These are phyloP conservation scores for Pythium plurisporium DNA, from an alignment of 352 stramenopile species.

Conservation along the genomic window DNA sequence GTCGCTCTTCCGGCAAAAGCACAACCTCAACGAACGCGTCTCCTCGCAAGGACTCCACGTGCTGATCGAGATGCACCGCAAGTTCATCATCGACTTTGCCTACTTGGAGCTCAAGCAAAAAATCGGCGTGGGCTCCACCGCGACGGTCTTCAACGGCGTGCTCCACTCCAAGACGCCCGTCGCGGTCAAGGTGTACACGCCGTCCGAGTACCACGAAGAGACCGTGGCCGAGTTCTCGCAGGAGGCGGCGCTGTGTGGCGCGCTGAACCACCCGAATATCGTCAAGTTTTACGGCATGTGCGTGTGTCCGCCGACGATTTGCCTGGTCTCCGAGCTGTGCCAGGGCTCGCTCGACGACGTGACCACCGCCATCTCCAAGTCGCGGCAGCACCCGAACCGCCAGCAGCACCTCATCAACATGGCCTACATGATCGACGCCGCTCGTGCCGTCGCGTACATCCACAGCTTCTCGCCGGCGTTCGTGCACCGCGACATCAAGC, in stretches of 20 bases:
- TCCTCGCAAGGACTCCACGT: constrained; percentile 48
- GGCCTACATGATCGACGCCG: constrained; percentile 64
- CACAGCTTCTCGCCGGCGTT: constrained; percentile 73
- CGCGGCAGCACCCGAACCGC: constrained; percentile 41
- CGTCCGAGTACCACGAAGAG: constrained; percentile 45
- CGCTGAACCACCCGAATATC: constrained; percentile 77
- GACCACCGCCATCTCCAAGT: constrained; percentile 38
- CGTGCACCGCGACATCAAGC: constrained; percentile 70
- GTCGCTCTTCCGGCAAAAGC: constrained; percentile 29
- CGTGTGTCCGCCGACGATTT: constrained; percentile 70
- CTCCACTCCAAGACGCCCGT: constrained; percentile 50
- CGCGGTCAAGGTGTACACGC: constrained; percentile 79
- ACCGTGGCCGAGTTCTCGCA: constrained; percentile 79
- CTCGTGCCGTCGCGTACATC: constrained; percentile 57
- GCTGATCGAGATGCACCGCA: constrained; percentile 66
- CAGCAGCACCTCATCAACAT: constrained; percentile 60
- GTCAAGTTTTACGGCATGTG: constrained; percentile 84
- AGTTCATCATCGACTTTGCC: constrained; percentile 75
- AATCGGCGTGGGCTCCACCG: constrained; percentile 47
- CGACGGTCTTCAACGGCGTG: constrained; percentile 57
- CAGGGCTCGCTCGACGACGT: constrained; percentile 54
- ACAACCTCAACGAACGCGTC: constrained; percentile 22
- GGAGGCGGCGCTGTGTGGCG: constrained; percentile 65
- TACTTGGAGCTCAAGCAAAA: constrained; percentile 50
- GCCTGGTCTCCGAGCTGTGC: constrained; percentile 73